A percentile compares a stretch with the other conserved stretches of the same genome.
phyloP scores from a whole-genome alignment of 2,329 filamentous ascomycete genomes.

The Lasiodiplodia sp. region DNA sequence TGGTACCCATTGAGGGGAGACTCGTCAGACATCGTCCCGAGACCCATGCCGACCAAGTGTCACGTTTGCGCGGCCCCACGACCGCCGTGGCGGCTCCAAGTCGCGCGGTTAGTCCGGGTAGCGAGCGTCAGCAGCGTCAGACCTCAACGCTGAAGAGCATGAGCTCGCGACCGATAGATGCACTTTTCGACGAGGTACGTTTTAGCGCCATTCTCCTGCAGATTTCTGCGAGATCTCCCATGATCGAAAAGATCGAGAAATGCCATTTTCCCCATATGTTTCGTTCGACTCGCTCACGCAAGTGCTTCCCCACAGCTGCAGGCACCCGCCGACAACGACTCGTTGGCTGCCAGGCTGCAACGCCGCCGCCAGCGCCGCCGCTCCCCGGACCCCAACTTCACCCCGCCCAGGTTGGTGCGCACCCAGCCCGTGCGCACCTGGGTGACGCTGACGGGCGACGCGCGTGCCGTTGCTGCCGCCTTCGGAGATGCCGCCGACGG shows the following conservation, averaged over 20 bases:
- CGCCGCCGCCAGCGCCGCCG: not conserved
- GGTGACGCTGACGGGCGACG: not conserved
- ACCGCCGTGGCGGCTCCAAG: not conserved
- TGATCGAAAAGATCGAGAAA: no score
- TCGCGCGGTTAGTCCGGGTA: no score
- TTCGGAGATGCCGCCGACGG: not conserved
- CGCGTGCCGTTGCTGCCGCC: not conserved
- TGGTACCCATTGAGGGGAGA: not conserved
- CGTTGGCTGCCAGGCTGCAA: no score
- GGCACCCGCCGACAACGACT: not conserved
- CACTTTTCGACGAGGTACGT: not conserved
- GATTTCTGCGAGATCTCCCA: no score
- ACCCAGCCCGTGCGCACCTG: not conserved
- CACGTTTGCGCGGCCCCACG: conserved; percentile 3
- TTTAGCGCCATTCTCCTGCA: no score
- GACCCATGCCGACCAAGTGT: not conserved
- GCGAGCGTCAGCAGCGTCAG: not conserved
- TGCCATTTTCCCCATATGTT: no score
- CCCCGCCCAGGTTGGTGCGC: not conserved
- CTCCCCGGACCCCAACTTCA: not conserved
- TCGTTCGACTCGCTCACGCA: not conserved
- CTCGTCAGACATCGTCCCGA: not conserved
- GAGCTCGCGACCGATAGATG: not conserved
- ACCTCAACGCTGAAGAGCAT: not conserved
- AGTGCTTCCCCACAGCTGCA: conserved; percentile 3